Evolutionary conservation across 2,329 filamentous ascomycete genomes (phyloP), one percentile per base, ranked within the genome.

Genomic region (Ophiostoma quercus): DNA sequence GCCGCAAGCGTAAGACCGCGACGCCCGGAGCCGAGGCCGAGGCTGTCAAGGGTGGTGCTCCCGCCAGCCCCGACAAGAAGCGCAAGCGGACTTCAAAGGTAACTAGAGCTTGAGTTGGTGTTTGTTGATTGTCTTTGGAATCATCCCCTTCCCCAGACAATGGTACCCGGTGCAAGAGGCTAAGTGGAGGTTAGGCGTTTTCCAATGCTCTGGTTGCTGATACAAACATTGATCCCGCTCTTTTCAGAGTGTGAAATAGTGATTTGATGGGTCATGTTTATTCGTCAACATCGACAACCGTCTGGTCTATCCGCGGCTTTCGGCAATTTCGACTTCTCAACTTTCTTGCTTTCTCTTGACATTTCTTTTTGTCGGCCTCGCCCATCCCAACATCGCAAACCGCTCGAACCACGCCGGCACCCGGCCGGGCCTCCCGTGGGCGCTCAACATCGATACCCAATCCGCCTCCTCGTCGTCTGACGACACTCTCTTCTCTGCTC

Each of bases 21-120:
- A 80, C 79, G 41, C 82, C 81, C n/a, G 80, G 82, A 19, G 79
- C 80, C 68, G 82, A 82, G 75, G 73, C 79, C 76, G 79, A 81
- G 74, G 70, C 78, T 22, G 74, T 76, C 68, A 81, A 81, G 77
- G 74, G 79, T 34, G 78, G 74, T 68, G 77, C 79, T 39, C 82
- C 84, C 34, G 82, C 82, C 70, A 87, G 84, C 77, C 85, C 86
- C 39, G 86, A 86, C 73, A 87, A 87, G 83, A 89, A 89, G 85
- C 82, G 86, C 74, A 84, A 88, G 79, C 80, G 87, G 71, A 80
- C 81, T 11, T 85, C 84, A 74, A 88, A 88, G 82, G 83, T 80
- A 57, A 79, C 79, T 37, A 70, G 79, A 79, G 73, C 85, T 87
- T 76, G 85, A 88, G 77, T 83, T 84, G 72, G 86, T 86, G 83